Conservation (phyloP, 805 yeast species). For the Tetrapisispora nanseiensis region DNA sequence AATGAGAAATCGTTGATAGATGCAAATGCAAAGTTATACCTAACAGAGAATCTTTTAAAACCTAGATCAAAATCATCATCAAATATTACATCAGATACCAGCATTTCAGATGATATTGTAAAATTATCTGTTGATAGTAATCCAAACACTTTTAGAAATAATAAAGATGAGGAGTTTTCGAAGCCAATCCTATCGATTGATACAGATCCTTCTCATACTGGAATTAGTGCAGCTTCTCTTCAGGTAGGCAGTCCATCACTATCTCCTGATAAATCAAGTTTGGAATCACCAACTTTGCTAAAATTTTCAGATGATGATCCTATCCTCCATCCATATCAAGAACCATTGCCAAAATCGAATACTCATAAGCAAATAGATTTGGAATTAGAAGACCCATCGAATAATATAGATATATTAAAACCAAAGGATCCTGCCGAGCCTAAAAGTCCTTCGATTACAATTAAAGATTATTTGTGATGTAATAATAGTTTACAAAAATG, state of each 20-base stretch:
- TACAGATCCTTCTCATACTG: conserved; percentile 20
- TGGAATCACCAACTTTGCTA: conserved; percentile 25
- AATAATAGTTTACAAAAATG: not conserved
- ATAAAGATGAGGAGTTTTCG: not conserved
- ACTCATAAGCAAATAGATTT: no score
- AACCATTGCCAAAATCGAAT: conserved; percentile 21
- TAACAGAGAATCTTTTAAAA: conserved; percentile 29
- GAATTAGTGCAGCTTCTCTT: conserved; percentile 12
- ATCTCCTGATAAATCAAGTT: conserved; percentile 21
- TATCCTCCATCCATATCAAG: conserved; percentile 22
- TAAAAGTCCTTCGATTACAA: conserved; percentile 4
- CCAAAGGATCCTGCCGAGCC: not conserved
- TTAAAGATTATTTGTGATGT: conserved; percentile 8
- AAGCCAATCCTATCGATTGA: conserved; percentile 21
- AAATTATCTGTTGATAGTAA: not conserved
- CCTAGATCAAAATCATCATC: conserved; percentile 16
- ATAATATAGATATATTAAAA: not conserved
- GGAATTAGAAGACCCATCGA: not conserved
- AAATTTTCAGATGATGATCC: conserved; percentile 16
- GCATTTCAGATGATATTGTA: not conserved
- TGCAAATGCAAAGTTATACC: conserved; percentile 21
- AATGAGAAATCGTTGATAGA: conserved; percentile 5
- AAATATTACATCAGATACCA: not conserved
- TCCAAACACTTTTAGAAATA: not conserved
- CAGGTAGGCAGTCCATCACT: conserved; percentile 21